A percentile compares a stretch with the other conserved stretches of the same genome.
Evolutionary conservation across 805 yeast species (phyloP).

Genomic region (Candida dajiaensis): DNA sequence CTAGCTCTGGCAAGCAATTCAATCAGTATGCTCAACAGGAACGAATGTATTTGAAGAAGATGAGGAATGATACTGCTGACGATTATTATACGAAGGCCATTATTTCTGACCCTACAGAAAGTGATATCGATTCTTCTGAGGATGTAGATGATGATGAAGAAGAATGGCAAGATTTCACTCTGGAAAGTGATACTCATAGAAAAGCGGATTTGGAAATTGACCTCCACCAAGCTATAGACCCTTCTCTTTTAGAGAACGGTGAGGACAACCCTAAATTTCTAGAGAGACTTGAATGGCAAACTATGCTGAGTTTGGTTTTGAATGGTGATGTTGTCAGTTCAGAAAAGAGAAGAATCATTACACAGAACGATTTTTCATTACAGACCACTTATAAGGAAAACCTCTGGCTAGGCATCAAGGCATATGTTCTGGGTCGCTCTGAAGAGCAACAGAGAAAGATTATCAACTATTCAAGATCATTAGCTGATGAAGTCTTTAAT

Average conservation of each 20-base stretch:
- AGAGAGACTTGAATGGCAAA: conserved; percentile 93
- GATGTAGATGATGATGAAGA: conserved; percentile 29
- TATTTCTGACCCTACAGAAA: conserved; percentile 34
- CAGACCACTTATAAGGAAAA: conserved; percentile 59
- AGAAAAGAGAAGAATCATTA: conserved; percentile 74
- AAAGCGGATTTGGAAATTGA: conserved; percentile 45
- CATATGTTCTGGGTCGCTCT: conserved; percentile 75
- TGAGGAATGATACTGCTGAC: conserved; percentile 55
- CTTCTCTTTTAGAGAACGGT: conserved; percentile 14
- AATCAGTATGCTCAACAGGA: conserved; percentile 44
- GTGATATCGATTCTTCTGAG: conserved; percentile 24
- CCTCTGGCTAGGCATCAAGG: conserved; percentile 82
- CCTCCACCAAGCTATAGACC: conserved; percentile 25
- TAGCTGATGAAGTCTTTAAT: conserved; percentile 67
- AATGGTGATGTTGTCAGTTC: conserved; percentile 93
- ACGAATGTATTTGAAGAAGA: conserved; percentile 54
- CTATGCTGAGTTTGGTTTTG: conserved; percentile 82
- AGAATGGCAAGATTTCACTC: conserved; percentile 7
- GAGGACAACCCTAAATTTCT: conserved; percentile 36
- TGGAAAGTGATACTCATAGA: conserved; percentile 20
- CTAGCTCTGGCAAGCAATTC: conserved; percentile 7
- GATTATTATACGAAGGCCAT: conserved; percentile 72
- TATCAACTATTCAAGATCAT: conserved; percentile 59
- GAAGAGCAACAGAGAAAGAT: conserved; percentile 72
- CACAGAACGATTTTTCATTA: conserved; percentile 43